phyloP scores from a whole-genome alignment of 1,284 basidiomycete genomes.

The Melampsora larici-populina region DNA sequence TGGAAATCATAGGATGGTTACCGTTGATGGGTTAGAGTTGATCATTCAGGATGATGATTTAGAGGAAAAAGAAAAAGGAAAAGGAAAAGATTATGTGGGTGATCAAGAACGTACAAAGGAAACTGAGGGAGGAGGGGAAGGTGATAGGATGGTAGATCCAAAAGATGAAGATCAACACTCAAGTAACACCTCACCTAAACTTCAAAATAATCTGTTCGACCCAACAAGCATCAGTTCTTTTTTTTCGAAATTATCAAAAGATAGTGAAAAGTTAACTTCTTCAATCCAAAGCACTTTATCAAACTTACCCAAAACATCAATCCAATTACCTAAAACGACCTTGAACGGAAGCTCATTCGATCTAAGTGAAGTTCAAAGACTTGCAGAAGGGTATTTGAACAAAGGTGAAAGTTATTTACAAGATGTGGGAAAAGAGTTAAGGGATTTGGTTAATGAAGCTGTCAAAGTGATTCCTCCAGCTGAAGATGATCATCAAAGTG shows the following conservation, averaged over 20 bases:
- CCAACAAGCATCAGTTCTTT: background rate
- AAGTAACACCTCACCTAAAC: background rate
- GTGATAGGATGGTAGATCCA: constrained; percentile 17
- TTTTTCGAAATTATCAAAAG: constrained; percentile 19
- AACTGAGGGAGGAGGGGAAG: background rate
- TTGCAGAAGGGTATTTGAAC: constrained; percentile 27
- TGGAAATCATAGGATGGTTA: background rate
- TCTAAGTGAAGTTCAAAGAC: constrained; percentile 30
- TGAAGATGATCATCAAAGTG: constrained; percentile 29
- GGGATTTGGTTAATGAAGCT: constrained; percentile 24
- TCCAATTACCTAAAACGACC: background rate
- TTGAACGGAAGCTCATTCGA: too few species aligned
- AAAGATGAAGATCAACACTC: constrained; percentile 9
- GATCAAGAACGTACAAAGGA: too few species aligned
- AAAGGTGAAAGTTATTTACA: constrained; percentile 28
- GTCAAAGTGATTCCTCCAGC: constrained; percentile 31
- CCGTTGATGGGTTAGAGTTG: constrained; percentile 20
- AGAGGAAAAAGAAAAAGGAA: background rate
- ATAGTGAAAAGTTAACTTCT: constrained; percentile 11
- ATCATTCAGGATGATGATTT: background rate
- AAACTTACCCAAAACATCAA: constrained; percentile 8
- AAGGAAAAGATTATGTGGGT: too few species aligned
- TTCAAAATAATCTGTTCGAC: background rate
- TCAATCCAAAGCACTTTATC: constrained; percentile 11
- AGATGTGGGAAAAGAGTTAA: constrained; percentile 34